Evolutionary conservation across 1,284 basidiomycete genomes (phyloP), one percentile per base, ranked within the genome.

Genomic region (Somion occarium): DNA sequence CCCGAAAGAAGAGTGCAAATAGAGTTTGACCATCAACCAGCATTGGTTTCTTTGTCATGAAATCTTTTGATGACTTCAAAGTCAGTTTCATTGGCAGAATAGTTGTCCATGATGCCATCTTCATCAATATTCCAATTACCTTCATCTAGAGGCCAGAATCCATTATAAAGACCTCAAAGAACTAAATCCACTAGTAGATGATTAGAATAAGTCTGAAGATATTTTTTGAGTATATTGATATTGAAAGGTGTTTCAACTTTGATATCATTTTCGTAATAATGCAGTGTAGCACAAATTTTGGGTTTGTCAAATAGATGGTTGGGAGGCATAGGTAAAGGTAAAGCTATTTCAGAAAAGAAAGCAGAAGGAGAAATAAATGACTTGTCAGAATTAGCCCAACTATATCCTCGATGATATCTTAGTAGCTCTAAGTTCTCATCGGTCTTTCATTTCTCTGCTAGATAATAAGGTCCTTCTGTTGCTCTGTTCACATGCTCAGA

Each of bases 1-100:
- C 78, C 76, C 0, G 72, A 71, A 0, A 75, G 57, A 0, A 80
- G 62, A 0, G 68, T 51, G 0, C 59, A 50, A 48, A 78, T 74
- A 1, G 66, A 15, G 0, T 24, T 12, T 1, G 75, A 78, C 46
- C 66, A 76, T 0, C 69, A 61, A 0, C 60, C 65, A 1, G 61
- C 51, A 0, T 11, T 5, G 0, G 71, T 54, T 49, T 78, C 74
- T 2, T 59, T 55, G 1, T 68, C 59, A 15, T 37, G 38, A 37
- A 49, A 55, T 3, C 12, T 19, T 22, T 22, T 22, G 5, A 50
- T 27, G 39, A 50, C 50, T 3, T 25, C 22, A 22, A 22, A 7
- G 12, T 27, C 48, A 7, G 47, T 50, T 34, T 34, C 30, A 34
- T 34, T 15, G 15, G 13, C 26, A 46, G 1, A 27, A 26, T 53